phyloP scores from a whole-genome alignment of 148 eudicot genomes.

The Vaccinium vitisidaea region DNA sequence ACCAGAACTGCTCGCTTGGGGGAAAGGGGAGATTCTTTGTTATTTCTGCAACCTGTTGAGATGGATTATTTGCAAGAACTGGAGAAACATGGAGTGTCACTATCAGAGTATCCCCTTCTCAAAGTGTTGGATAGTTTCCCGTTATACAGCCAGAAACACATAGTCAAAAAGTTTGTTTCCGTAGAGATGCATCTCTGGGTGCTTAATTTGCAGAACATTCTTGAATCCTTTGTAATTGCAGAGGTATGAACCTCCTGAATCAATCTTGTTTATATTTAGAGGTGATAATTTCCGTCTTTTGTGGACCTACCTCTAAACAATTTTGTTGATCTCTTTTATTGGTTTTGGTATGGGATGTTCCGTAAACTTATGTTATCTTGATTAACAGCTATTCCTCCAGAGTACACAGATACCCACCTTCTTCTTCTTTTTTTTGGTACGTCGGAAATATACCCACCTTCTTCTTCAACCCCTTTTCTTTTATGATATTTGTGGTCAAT shows the following conservation, averaged over 20 bases:
- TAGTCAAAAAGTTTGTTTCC: slow-evolving; percentile 50
- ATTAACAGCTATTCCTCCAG: neutral
- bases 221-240: slow-evolving; percentile 51
- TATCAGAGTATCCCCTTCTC: slow-evolving; percentile 70
- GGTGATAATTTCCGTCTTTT: neutral
- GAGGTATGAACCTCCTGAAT: slow-evolving; percentile 43
- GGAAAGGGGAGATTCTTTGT: slow-evolving; percentile 80
- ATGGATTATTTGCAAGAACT: slow-evolving; percentile 75
- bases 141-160: slow-evolving; percentile 47
- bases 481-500: neutral
- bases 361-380: neutral
- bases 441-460: too few species aligned
- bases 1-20: too few species aligned
- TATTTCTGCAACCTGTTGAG: slow-evolving; percentile 87
- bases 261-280: neutral
- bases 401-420: neutral
- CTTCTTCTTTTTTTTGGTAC: too few species aligned
- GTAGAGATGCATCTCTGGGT: slow-evolving; percentile 94
- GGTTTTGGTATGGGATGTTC: neutral
- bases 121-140: slow-evolving; percentile 78
- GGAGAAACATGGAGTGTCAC: slow-evolving; percentile 71
- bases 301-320: neutral
- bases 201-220: slow-evolving; percentile 66
- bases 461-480: neutral
- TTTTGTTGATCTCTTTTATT: neutral